phyloP scores from a whole-genome alignment of 371 early-diverging fungal genomes.

The Homolaphlyctis polyrhiza region DNA sequence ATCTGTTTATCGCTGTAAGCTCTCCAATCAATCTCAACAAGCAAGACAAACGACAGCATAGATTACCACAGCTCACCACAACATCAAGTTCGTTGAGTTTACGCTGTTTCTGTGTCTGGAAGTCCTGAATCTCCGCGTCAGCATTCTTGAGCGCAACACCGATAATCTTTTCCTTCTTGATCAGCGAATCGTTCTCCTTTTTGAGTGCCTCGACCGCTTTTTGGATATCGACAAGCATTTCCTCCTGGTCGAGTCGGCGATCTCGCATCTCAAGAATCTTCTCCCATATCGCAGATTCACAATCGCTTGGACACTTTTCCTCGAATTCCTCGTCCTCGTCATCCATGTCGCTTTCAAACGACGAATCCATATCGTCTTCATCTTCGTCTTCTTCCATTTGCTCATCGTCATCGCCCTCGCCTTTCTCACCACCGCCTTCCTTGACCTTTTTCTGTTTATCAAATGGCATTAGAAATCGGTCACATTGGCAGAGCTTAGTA shows the following conservation, averaged over 20 bases:
- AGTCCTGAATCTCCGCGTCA: slow-evolving; percentile 52
- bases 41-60: not conserved
- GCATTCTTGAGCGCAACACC: slow-evolving; percentile 32
- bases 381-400: slow-evolving; percentile 26
- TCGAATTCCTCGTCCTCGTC: slow-evolving; percentile 22
- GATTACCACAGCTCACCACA: slow-evolving; percentile 22
- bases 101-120: slow-evolving; percentile 55
- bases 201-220: slow-evolving; percentile 46
- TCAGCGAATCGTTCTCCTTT: slow-evolving; percentile 50
- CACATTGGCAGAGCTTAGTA: not conserved
- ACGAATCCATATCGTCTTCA: slow-evolving; percentile 17
- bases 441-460: slow-evolving; percentile 29
- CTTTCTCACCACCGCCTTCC: slow-evolving; percentile 11
- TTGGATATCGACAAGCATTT: slow-evolving; percentile 45
- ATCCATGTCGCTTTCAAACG: slow-evolving; percentile 18
- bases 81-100: slow-evolving; percentile 56
- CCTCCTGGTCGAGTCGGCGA: slow-evolving; percentile 43
- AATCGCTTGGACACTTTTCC: slow-evolving; percentile 48
- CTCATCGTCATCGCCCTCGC: slow-evolving; percentile 24
- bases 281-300: slow-evolving; percentile 28
- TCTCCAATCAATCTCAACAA: not conserved
- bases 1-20: slow-evolving; percentile 17
- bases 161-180: slow-evolving; percentile 51
- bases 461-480: too few species aligned
- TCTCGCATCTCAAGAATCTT: slow-evolving; percentile 39